phyloP scores from a whole-genome alignment of 2,329 filamentous ascomycete species.

The Colletotrichum sublineola region DNA sequence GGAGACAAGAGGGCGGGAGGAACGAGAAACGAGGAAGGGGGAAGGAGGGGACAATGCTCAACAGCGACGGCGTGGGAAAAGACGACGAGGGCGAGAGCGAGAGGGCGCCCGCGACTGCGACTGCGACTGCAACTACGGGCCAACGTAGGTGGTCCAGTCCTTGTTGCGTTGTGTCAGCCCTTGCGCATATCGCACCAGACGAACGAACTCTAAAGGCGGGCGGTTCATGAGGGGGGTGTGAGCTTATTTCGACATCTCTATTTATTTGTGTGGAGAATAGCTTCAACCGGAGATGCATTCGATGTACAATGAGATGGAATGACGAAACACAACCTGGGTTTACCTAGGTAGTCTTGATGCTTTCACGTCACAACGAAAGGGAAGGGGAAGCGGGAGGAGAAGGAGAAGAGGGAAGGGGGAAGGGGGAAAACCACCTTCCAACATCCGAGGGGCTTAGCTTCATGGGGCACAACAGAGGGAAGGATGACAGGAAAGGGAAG shows the following conservation, averaged over 20 bases:
- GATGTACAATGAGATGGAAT: conserved; percentile 4
- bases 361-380: neutral
- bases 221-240: conserved; percentile 22
- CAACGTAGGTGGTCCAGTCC: conserved; percentile 29
- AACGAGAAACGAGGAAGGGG: neutral
- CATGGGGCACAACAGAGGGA: neutral
- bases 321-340: conserved; percentile 1
- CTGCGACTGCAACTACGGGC: conserved; percentile 30
- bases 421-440: neutral
- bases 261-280: neutral
- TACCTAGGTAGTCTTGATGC: neutral
- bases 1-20: neutral
- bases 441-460: neutral
- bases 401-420: neutral
- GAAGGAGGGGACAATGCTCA: conserved; percentile 16
- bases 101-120: neutral
- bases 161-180: conserved; percentile 11
- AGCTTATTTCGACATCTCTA: conserved; percentile 40
- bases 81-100: neutral
- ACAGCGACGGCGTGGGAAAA: neutral
- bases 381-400: neutral
- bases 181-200: conserved; percentile 26
- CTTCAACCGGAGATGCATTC: neutral
- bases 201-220: conserved; percentile 27
- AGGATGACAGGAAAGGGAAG: neutral